Conservation (phyloP, 768 basidiomycete species). For the Calocera cornea region DNA sequence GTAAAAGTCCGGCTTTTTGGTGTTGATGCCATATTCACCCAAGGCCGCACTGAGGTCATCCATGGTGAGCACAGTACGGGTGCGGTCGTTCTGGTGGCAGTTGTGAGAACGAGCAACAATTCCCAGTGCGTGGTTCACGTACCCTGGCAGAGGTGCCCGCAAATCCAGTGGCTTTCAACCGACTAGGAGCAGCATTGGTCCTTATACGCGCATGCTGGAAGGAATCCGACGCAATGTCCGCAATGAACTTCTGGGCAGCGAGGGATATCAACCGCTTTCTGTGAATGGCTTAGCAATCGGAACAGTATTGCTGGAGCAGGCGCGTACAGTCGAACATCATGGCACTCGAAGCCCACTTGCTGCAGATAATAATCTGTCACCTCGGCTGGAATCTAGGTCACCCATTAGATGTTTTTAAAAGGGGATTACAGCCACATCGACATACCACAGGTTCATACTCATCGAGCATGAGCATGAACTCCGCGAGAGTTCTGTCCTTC, state of each 20-base stretch:
- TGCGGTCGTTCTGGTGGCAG: slow-evolving; percentile 58
- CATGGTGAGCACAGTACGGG: slow-evolving; percentile 89
- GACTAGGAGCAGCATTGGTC: slow-evolving; percentile 56
- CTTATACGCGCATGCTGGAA: slow-evolving; percentile 96
- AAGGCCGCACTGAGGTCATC: slow-evolving; percentile 89
- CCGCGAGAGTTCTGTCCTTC: slow-evolving; percentile 80
- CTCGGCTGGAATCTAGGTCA: slow-evolving; percentile 78
- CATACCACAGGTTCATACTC: slow-evolving; percentile 89
- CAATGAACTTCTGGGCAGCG: slow-evolving; percentile 94
- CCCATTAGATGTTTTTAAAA: not conserved
- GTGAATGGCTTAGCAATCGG: not conserved
- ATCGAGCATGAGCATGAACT: slow-evolving; percentile 91
- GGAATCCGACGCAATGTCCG: slow-evolving; percentile 91
- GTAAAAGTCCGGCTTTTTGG: slow-evolving; percentile 90
- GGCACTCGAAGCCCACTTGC: slow-evolving; percentile 87
- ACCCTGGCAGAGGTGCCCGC: slow-evolving; percentile 57
- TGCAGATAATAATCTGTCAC: slow-evolving; percentile 97
- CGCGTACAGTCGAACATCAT: slow-evolving; percentile 78
- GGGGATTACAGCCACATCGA: not conserved
- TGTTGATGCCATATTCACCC: slow-evolving; percentile 89
- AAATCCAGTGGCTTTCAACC: slow-evolving; percentile 50
- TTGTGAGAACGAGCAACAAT: not conserved
- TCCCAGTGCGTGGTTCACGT: slow-evolving; percentile 13
- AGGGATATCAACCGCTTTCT: slow-evolving; percentile 91
- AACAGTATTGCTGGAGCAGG: slow-evolving; percentile 3